Evolutionary conservation across 2,329 filamentous ascomycete species (phyloP), one percentile per base, ranked within the genome.

Genomic region (Fusarium devonianum): DNA sequence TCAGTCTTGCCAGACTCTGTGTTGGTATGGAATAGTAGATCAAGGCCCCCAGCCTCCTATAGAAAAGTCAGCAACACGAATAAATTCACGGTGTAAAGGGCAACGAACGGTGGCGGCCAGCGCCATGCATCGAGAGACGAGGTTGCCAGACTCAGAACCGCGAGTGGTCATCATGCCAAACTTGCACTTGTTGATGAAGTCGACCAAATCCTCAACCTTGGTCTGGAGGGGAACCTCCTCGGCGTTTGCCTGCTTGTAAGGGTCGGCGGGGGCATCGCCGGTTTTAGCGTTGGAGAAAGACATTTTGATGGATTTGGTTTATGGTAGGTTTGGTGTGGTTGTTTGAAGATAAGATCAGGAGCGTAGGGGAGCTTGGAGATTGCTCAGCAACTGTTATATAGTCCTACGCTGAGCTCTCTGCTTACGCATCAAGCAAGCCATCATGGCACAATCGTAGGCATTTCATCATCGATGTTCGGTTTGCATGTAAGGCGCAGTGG

Each of bases 21-120:
- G 78, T 96, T 96, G 67, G 91, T 92, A 78, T 94, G 88, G 81
- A 96, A 96, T 71, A 96, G 82, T 47, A 94, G 82, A 69, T 95
- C 91, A 48, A 92, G 80, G 65, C 89, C 88, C 58, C 86, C 87
- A 54, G 80, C 78, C 73, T 95, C 90, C 89, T 93, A 55, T 3
- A 35, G 4, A 21, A 5, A 30, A 12, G 21, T 56, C 19, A 58
- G 40, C 19, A 11, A 48, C 40, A 7, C 11, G 3, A 7, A 19
- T 16, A n/a, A 2, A 4, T 14, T 12, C 10, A 9, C 10, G 13
- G 5, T 14, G 26, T 11, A 14, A 8, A 7, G 17, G 7, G 8
- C n/a, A 14, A 58, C 75, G 22, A 76, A 92, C 90, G 73, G 88
- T 88, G 11, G 83, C 90, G 12, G 90, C 89, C 11, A 96, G 71